Conservation (phyloP, 1,139 yeast genomes). For the Zygotorulaspora mrakii region DNA sequence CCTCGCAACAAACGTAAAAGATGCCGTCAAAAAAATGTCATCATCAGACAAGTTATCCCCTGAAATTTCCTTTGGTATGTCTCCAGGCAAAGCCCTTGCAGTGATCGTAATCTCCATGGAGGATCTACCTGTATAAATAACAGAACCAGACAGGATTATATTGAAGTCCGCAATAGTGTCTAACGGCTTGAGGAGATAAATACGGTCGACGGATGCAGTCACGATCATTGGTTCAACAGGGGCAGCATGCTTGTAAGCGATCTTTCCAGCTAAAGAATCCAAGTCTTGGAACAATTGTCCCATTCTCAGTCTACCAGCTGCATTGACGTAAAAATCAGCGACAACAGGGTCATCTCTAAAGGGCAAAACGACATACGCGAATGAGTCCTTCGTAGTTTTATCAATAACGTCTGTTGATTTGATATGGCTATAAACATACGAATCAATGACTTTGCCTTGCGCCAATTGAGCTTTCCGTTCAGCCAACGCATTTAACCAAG, state of each 20-base stretch:
- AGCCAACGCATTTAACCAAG: conserved; percentile 82
- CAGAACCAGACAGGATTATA: conserved; percentile 79
- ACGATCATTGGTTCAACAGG: conserved; percentile 93
- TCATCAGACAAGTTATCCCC: conserved; percentile 44
- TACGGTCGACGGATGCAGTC: conserved; percentile 90
- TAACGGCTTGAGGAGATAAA: conserved; percentile 79
- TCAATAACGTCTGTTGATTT: conserved; percentile 69
- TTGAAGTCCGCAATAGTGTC: conserved; percentile 74
- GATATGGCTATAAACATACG: conserved; percentile 67
- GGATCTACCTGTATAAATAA: conserved; percentile 90
- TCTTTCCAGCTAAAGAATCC: conserved; percentile 85
- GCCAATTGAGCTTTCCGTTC: conserved; percentile 67
- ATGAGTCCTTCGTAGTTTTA: conserved; percentile 71
- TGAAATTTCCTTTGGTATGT: conserved; percentile 42
- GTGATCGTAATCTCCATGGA: conserved; percentile 93
- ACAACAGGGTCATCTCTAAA: conserved; percentile 80
- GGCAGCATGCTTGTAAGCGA: conserved; percentile 79
- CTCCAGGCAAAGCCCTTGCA: conserved; percentile 69
- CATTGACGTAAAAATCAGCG: conserved; percentile 82
- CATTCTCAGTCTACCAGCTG: conserved; percentile 81
- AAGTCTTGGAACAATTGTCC: conserved; percentile 91
- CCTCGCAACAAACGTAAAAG: conserved; percentile 92
- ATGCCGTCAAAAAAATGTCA: conserved; percentile 72
- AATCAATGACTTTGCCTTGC: conserved; percentile 68
- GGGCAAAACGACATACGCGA: conserved; percentile 68